A percentile compares a stretch with the other conserved stretches of the same genome.
Conservation (phyloP, 257 asterid species). For the Przewalskia tangutica region DNA sequence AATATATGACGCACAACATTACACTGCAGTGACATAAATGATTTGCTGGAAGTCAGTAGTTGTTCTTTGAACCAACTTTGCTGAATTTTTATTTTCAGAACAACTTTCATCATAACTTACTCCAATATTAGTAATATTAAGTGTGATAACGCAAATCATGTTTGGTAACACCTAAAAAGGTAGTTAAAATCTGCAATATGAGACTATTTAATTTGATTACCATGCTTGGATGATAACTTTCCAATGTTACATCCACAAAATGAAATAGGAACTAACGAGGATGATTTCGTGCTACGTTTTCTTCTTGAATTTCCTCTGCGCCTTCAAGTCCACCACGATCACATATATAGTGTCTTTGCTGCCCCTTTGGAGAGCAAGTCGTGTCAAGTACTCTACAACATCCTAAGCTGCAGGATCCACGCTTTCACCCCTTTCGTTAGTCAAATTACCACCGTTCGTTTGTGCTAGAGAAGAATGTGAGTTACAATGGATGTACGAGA, state of each 20-base stretch:
- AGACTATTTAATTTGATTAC: not conserved
- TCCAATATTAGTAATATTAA: not conserved
- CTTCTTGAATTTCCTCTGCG: conserved; percentile 50
- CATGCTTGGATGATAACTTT: not conserved
- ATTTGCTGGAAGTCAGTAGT: not conserved
- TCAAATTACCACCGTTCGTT: conserved; percentile 29
- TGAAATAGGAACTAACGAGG: not conserved
- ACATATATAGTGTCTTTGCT: conserved; percentile 63
- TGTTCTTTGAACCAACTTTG: not conserved
- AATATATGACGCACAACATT: not conserved
- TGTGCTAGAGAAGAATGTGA: conserved; percentile 61
- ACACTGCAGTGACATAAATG: not conserved
- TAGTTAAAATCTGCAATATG: not conserved
- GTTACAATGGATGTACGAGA: no score
- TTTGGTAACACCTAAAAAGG: not conserved
- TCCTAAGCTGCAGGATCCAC: conserved; percentile 57
- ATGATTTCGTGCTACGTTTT: conserved; percentile 14
- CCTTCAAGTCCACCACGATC: conserved; percentile 61
- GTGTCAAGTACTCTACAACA: conserved; percentile 54
- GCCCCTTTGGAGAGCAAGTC: conserved; percentile 52
- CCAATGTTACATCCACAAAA: not conserved
- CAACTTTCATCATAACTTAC: not conserved
- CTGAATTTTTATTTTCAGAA: not conserved
- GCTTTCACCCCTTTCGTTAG: conserved; percentile 31
- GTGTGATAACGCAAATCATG: not conserved